Evolutionary conservation across 257 asterid species (phyloP), one percentile per base, ranked within the genome.

Genomic region (Sherardia arvensis): DNA sequence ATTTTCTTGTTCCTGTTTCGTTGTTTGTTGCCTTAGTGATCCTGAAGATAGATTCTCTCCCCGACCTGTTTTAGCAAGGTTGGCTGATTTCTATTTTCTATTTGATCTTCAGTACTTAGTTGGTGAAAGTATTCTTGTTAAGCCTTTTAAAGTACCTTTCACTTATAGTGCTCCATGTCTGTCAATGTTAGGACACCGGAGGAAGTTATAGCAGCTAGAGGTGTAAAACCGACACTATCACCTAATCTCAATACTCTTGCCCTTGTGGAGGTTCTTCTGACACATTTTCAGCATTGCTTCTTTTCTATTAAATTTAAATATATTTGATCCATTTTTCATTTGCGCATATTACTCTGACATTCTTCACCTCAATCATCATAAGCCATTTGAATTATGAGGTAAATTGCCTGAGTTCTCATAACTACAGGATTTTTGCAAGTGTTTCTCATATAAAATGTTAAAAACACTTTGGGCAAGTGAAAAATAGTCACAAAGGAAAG

Each of bases 21-120:
- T 58, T 67, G 55, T 70, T 71, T 34, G 55, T 64, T 45, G 28
- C 74, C 64, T 55, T 77, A 92, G 99, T 73, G 99, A 92, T 66
- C 99, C 99, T 59, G 97, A 92, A 62, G 99, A 92, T 81, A 84
- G 99, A 84, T 81, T 92, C 74, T 11, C 82, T 70, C 99, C 99
- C 26, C 82, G 90, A 62, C 99, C 99, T 68, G 73, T 89, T 73
- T 70, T 92, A 75, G 99, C 97, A 67, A 92, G 99, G 99, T 92
- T 64, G 32, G 58, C 43, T 29, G 29, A 55, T 23, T 54, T 53
- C 3, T 23, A 36, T 40, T 36, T 17, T 12, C 8, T 56, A 14
- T 55, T 54, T 61, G 1, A 27, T 8, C 30, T 38, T 28, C 40
- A n/a, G 17, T 40, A 4, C 20, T 53, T 78, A 63, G 38, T 69